Percentiles rank a stretch among this genome's conserved stretches.
Evolutionary conservation across 768 basidiomycete genomes (phyloP).

Genomic region (Cystofilobasidium bisporidii): DNA sequence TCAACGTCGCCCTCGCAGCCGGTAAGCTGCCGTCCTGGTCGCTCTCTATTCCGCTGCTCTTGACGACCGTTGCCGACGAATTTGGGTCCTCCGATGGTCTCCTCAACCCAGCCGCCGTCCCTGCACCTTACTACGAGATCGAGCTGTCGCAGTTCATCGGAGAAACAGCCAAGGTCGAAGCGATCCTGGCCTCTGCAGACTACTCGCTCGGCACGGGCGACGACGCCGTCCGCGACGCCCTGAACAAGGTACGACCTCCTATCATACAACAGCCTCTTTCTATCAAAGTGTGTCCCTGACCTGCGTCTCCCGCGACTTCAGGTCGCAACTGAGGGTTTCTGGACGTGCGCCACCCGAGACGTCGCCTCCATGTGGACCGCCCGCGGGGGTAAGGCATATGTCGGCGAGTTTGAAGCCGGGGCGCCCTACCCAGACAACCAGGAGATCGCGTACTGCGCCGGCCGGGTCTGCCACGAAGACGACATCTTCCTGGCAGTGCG

Average conservation of each 20-base stretch:
- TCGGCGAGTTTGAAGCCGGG: constrained; percentile 18
- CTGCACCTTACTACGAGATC: not conserved
- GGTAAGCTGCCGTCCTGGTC: not conserved
- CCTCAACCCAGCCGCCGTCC: constrained; percentile 1
- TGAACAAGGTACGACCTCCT: constrained; percentile 1
- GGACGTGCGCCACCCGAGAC: constrained; percentile 16
- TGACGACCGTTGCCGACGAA: constrained; percentile 21
- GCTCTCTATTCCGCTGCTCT: not conserved
- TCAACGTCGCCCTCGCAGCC: constrained; percentile 7
- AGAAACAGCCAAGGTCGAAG: not conserved
- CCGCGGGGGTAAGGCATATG: constrained; percentile 6
- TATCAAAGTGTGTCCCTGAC: not conserved
- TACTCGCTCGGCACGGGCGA: constrained; percentile 5
- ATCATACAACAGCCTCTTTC: not conserved
- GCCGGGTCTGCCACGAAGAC: constrained; percentile 21
- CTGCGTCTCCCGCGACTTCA: not conserved
- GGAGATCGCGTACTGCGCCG: constrained; percentile 8
- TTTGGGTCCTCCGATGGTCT: constrained; percentile 4
- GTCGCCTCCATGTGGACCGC: constrained; percentile 1
- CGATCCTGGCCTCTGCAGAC: not conserved
- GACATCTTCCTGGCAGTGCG: constrained; percentile 16
- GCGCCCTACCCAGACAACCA: constrained; percentile 7
- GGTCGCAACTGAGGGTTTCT: constrained; percentile 22
- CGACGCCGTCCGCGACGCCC: constrained; percentile 12
- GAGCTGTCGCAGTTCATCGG: not conserved